phyloP scores from a whole-genome alignment of 1,284 basidiomycete genomes.

The Entoloma clypeatum region DNA sequence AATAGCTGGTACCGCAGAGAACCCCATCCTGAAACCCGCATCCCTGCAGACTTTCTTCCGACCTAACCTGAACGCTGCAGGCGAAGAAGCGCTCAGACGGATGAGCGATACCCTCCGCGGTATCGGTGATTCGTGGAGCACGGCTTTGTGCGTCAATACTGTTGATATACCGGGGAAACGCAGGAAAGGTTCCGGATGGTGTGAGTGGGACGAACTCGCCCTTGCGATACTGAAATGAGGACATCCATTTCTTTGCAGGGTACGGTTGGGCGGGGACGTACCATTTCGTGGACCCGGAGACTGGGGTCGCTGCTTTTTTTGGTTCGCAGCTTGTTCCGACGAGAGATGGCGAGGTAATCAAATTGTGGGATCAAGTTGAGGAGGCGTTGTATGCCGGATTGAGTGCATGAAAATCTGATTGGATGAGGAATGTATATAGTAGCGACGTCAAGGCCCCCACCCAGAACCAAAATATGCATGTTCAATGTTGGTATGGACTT shows the following conservation, averaged over 20 bases:
- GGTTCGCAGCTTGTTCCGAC: conserved; percentile 28
- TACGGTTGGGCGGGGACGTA: conserved; percentile 30
- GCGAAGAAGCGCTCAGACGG: conserved; percentile 6
- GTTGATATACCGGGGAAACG: conserved; percentile 22
- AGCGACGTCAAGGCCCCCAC: too few species aligned
- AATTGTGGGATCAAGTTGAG: too few species aligned
- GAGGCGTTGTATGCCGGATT: too few species aligned
- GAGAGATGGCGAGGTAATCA: conserved; percentile 22
- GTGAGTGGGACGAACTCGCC: conserved; percentile 17
- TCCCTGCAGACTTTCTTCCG: conserved; percentile 13
- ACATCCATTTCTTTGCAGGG: conserved; percentile 19
- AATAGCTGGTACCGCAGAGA: conserved; percentile 10
- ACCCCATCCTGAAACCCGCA: conserved; percentile 11
- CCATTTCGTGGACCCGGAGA: conserved; percentile 29
- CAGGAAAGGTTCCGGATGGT: conserved; percentile 25
- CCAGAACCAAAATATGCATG: too few species aligned
- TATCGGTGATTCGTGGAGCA: conserved; percentile 23
- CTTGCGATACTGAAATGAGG: not conserved
- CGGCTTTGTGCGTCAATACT: conserved; percentile 21
- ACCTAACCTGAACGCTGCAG: conserved; percentile 14
- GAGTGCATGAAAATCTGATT: too few species aligned
- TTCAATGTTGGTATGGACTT: too few species aligned
- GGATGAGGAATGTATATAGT: too few species aligned
- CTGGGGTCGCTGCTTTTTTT: conserved; percentile 29
- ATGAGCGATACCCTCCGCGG: conserved; percentile 1